Percentiles rank a stretch among this genome's conserved stretches.
phyloP scores from a whole-genome alignment of 2,329 filamentous ascomycete genomes.

The Ceratocystis harringtonii region DNA sequence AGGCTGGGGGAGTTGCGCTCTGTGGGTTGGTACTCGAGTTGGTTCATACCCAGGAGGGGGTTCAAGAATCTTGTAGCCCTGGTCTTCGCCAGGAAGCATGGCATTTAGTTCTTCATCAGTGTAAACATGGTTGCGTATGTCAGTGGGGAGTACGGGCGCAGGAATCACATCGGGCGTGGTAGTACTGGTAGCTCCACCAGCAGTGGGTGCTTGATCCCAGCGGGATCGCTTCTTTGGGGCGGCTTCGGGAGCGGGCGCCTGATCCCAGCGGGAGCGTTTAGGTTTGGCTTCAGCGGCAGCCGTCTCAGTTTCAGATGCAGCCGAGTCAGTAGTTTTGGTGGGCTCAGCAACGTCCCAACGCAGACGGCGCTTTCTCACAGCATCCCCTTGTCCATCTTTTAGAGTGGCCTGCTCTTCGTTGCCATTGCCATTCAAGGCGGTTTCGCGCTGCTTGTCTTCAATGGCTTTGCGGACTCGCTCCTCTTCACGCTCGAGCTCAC shows the following conservation, averaged over 20 bases:
- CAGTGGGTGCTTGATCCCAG: conserved; percentile 81
- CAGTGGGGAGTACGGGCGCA: conserved; percentile 69
- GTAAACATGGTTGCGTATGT: conserved; percentile 65
- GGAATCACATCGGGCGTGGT: conserved; percentile 54
- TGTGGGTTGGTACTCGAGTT: conserved; percentile 59
- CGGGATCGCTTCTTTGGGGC: conserved; percentile 62
- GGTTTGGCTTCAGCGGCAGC: conserved; percentile 39
- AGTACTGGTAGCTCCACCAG: conserved; percentile 57
- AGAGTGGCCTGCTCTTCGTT: conserved; percentile 49
- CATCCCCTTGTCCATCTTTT: conserved; percentile 57
- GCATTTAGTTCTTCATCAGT: conserved; percentile 90
- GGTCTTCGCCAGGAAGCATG: conserved; percentile 72
- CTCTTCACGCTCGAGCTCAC: conserved; percentile 87
- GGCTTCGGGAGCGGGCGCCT: conserved; percentile 50
- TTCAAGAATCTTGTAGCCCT: conserved; percentile 85
- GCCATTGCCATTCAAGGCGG: conserved; percentile 41
- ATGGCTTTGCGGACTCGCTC: conserved; percentile 70
- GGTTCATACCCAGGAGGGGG: conserved; percentile 87
- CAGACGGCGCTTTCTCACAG: conserved; percentile 75
- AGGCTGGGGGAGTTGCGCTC: conserved; percentile 48
- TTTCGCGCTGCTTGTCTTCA: conserved; percentile 50
- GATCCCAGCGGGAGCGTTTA: conserved; percentile 79
- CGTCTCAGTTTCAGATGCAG: conserved; percentile 26
- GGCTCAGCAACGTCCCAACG: conserved; percentile 63
- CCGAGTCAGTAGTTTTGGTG: conserved; percentile 31